Evolutionary conservation across 169 alveolate species (phyloP).

Genomic region (Cryptosporidium xiaoi): DNA sequence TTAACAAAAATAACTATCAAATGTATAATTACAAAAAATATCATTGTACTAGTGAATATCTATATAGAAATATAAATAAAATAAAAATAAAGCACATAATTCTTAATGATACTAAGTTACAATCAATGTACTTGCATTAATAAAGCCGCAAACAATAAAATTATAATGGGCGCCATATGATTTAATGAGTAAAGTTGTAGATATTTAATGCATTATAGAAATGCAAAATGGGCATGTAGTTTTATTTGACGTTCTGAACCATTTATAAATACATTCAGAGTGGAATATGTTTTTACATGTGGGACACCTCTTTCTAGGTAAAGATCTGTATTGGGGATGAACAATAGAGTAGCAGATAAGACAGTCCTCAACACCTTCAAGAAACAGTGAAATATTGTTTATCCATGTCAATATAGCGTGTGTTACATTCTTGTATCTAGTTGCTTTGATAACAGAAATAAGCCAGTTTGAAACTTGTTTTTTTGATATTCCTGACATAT

Average conservation of each 20-base stretch:
- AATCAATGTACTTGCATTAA: background rate
- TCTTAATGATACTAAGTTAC: background rate
- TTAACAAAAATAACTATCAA: background rate
- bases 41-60: background rate
- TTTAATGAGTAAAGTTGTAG: background rate
- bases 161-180: background rate
- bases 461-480: constrained; percentile 62
- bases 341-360: constrained; percentile 77
- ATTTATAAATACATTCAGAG: constrained; percentile 82
- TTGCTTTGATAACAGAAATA: constrained; percentile 53
- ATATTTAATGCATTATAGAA: constrained; percentile 16
- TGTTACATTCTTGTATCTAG: constrained; percentile 29
- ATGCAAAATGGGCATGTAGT: constrained; percentile 84
- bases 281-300: constrained; percentile 78
- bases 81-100: background rate
- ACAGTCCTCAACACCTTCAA: constrained; percentile 76
- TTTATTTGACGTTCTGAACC: constrained; percentile 83
- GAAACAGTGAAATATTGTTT: constrained; percentile 60
- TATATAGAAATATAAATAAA: background rate
- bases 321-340: constrained; percentile 77
- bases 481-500: constrained; percentile 43
- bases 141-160: background rate
- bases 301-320: constrained; percentile 75
- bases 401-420: constrained; percentile 65
- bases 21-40: background rate